Evolutionary conservation across 208 protist species (phyloP), one percentile per base, ranked within the genome.

Genomic region (Leishmania guyanensis): DNA sequence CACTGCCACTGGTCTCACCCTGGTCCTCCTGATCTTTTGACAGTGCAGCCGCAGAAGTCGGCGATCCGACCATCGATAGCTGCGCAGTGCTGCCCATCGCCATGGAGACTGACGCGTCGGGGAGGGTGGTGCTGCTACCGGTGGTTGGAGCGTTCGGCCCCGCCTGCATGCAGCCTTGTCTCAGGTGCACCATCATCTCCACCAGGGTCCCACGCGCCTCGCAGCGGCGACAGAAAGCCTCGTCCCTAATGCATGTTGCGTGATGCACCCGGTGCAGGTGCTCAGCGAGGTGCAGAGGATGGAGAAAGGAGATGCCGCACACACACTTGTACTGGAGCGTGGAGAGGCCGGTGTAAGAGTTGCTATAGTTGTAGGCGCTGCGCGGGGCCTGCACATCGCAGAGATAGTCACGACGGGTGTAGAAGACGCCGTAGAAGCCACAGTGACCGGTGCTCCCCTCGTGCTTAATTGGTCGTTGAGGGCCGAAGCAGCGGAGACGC

Each of bases 361-460:
- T 93, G 14, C 74, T 74, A 22, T 79, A 66, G 64, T 82, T 83
- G 79, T 89, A 91, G 43, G 82, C 69, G 58, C n/a, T 54, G 16
- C 68, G 73, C 5, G 65, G 79, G 16, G 60, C 64, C 58, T 88
- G 86, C 20, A 73, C 64, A n/a, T 88, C 82, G 10, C 90, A 77
- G 53, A 76, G 20, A 81, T 96, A 96, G 77, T 96, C 91, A 9
- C 78, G 74, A 4, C 87, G 82, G 5, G 74, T 86, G 81, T 93
- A 91, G 70, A 92, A 96, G n/a, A 86, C 65, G 26, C 93, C 93
- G 53, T 85, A 86, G 82, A 93, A 92, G 26, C 91, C 93, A 43
- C 78, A 77, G 82, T 96, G 93, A 12, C 82, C 83, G 20, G 56
- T 75, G 54, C 75, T 81, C 64, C 78, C 77, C 76, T 93, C 92